These are phyloP conservation scores for Colletotrichum cuscutae DNA, from an alignment of 2,329 filamentous ascomycete genomes.

Conservation along the genomic window DNA sequence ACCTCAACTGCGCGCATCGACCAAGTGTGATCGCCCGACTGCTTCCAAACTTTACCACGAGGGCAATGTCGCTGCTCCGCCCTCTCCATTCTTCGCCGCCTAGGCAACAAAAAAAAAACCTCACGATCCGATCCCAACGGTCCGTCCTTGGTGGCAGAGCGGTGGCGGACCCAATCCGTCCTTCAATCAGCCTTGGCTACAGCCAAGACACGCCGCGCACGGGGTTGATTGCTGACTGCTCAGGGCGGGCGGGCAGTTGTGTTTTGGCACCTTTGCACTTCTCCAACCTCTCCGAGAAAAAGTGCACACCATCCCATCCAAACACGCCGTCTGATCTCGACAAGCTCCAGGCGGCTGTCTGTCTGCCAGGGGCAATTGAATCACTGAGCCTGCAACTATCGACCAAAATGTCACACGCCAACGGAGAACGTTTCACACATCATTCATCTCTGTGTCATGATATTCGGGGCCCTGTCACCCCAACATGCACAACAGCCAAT, in stretches of 20 bases:
- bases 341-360: not conserved
- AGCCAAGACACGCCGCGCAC: not conserved
- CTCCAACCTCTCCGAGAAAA: not conserved
- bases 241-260: not conserved
- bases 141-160: not conserved
- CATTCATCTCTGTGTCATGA: constrained; percentile 34
- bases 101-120: constrained; percentile 7
- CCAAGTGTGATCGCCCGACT: not conserved
- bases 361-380: constrained; percentile 3
- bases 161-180: not conserved
- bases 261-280: not conserved
- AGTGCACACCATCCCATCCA: not conserved
- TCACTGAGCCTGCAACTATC: not conserved
- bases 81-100: constrained; percentile 26
- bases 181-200: constrained; percentile 22
- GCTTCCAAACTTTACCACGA: not conserved
- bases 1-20: not conserved
- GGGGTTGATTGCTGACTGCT: not conserved
- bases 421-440: constrained; percentile 32
- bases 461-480: constrained; percentile 5
- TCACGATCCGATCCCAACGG: not conserved
- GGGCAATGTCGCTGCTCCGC: constrained; percentile 15
- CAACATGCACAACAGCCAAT: constrained; percentile 18
- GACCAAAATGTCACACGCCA: constrained; percentile 3
- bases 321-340: constrained; percentile 23